Evolutionary conservation across 352 stramenopile species (phyloP).

Genomic region (Phytophthora fragariae): DNA sequence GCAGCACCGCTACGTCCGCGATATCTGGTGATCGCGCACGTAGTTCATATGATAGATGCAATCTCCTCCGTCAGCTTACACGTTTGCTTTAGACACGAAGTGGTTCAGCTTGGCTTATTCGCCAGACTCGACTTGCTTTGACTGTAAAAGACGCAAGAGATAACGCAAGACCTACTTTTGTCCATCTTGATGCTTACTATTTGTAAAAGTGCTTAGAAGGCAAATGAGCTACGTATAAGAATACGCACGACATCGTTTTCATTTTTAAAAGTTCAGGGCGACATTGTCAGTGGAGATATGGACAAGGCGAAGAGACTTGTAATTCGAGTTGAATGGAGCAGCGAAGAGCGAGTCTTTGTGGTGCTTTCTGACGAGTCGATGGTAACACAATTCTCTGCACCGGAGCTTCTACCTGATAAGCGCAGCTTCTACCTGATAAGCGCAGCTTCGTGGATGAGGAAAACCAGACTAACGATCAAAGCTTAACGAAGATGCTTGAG

Average conservation of each 20-base stretch:
- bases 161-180: conserved; percentile 7
- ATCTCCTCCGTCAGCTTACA: conserved; percentile 42
- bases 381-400: conserved; percentile 4
- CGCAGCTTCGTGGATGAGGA: conserved; percentile 6
- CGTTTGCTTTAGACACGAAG: background rate
- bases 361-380: conserved; percentile 17
- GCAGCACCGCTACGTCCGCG: conserved; percentile 87
- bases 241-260: conserved; percentile 4
- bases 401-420: background rate
- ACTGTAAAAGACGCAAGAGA: conserved; percentile 24
- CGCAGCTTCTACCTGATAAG: background rate
- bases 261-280: background rate
- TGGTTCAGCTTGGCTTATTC: conserved; percentile 8
- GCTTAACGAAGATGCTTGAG: conserved; percentile 4
- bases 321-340: conserved; percentile 16
- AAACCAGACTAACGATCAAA: conserved; percentile 13
- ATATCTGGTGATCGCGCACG: conserved; percentile 80
- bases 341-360: conserved; percentile 14
- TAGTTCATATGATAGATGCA: conserved; percentile 23
- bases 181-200: no score
- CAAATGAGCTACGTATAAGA: no score
- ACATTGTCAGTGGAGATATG: background rate
- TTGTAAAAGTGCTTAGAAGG: no score
- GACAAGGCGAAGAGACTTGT: conserved; percentile 11
- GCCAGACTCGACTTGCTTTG: conserved; percentile 14